These are phyloP conservation scores for Vigna trinervia DNA, from an alignment of 306 rosid species.

Conservation along the genomic window DNA sequence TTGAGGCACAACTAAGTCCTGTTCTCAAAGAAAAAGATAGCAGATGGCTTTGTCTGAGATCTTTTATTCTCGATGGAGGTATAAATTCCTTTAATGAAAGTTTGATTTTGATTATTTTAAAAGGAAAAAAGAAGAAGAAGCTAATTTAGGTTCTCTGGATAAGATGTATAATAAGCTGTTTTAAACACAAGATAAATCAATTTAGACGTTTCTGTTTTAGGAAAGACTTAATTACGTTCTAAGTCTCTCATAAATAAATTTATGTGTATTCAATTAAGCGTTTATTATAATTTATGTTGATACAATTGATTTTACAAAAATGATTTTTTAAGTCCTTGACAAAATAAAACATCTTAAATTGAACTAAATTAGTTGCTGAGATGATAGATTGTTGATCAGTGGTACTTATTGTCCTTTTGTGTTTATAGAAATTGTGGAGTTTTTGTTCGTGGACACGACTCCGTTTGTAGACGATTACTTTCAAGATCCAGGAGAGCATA, in stretches of 20 bases:
- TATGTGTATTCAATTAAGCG: too few species aligned
- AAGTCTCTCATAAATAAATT: too few species aligned
- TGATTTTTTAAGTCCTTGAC: too few species aligned
- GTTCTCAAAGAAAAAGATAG: slow-evolving; percentile 54
- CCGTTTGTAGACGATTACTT: slow-evolving; percentile 74
- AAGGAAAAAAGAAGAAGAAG: neutral
- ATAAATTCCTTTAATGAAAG: neutral
- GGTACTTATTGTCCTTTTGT: neutral
- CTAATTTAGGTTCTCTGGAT: too few species aligned
- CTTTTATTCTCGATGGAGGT: slow-evolving; percentile 69
- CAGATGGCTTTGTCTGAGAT: slow-evolving; percentile 79
- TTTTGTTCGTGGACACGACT: slow-evolving; percentile 89
- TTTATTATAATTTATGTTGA: too few species aligned
- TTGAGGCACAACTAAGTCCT: slow-evolving; percentile 74
- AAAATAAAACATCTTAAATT: too few species aligned
- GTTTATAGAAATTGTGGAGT: slow-evolving; percentile 60
- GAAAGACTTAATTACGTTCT: too few species aligned
- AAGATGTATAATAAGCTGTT: neutral
- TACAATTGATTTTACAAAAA: too few species aligned
- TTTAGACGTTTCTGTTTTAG: neutral
- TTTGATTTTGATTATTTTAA: neutral
- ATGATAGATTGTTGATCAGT: too few species aligned
- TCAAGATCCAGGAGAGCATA: slow-evolving; percentile 47
- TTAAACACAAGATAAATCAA: neutral
- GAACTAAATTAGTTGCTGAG: too few species aligned